Evolutionary conservation across 805 yeast species (phyloP), one percentile per base, ranked within the genome.

Genomic region (Yarrowia sp.): DNA sequence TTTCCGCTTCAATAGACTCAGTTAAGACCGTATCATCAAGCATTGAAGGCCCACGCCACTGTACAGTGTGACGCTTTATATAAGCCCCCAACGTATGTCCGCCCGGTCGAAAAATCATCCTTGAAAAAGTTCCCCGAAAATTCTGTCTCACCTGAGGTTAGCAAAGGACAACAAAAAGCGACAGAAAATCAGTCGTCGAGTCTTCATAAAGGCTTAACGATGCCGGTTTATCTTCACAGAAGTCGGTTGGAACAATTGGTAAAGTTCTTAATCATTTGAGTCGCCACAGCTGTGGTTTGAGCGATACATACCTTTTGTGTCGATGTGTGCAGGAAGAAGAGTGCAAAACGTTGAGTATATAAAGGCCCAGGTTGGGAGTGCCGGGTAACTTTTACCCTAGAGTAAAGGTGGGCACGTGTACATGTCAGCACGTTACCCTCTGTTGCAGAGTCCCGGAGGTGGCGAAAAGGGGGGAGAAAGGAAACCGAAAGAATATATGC

Each of bases 171-270:
- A 6, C 10, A 22, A 21, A 16, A 7, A 4, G 33, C 16, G 33
- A 42, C 49, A 21, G 16, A 39, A 36, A 36, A 22, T 39, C 44
- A 29, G 42, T 38, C 29, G 27, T 12, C n/a, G n/a, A 46, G 53
- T 29, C 56, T 33, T 51, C 58, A 51, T 51, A 51, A 51, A 35
- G 58, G 58, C 58, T 51, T 51, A 51, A 51, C 58, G 58, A 51
- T 51, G 58, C 58, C 58, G 58, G 58, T 51, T 51, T 51, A 35
- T 51, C 58, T 51, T 51, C 58, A 51, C 58, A 51, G 42, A 51
- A 33, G 29, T 51, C 58, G 31, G 58, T 51, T 51, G 58, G 58
- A 51, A 51, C 58, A 51, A 51, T 51, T 51, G 58, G 58, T 51
- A 51, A 51, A 47, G 56, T 31, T 47, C 24, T 47, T 51, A 51